Percentiles rank a stretch among this genome's conserved stretches.
Conservation (phyloP, 202 grass and related monocot species). For the Schoenoplectus triqueter region DNA sequence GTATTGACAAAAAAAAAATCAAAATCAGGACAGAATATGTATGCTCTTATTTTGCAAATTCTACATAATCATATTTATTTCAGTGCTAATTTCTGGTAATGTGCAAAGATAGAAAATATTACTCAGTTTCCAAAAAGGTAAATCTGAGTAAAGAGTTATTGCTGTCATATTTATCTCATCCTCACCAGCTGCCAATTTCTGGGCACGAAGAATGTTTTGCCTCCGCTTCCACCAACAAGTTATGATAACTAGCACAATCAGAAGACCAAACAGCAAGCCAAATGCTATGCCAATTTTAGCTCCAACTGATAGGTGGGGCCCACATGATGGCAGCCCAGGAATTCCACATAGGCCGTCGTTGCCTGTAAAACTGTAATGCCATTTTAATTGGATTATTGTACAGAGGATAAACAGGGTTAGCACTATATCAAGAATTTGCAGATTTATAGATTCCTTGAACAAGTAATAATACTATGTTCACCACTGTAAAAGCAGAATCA, state of each 20-base stretch:
- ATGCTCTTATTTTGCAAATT: not conserved
- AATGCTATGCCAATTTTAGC: constrained; percentile 85
- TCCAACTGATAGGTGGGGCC: constrained; percentile 80
- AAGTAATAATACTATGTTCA: not conserved
- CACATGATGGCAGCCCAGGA: constrained; percentile 78
- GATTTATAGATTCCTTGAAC: not conserved
- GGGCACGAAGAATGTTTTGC: constrained; percentile 83
- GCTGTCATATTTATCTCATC: not conserved
- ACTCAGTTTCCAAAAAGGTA: not conserved
- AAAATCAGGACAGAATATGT: not conserved
- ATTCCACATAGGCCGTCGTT: constrained; percentile 92
- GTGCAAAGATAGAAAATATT: not conserved
- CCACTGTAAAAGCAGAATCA: not conserved
- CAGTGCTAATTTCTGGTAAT: not conserved
- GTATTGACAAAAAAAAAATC: too few relatives aligned
- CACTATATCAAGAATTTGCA: not conserved
- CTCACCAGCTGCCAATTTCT: constrained; percentile 80
- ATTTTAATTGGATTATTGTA: constrained; percentile 25
- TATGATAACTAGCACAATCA: constrained; percentile 68
- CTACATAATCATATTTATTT: not conserved
- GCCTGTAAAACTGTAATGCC: constrained; percentile 73
- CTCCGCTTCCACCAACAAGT: constrained; percentile 93
- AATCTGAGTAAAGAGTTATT: not conserved
- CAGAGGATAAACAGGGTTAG: not conserved
- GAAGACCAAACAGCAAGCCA: constrained; percentile 55